Percentiles rank a stretch among this genome's conserved stretches.
Evolutionary conservation across 306 rosid species (phyloP).

Genomic region (Citrullus mucosospermus): DNA sequence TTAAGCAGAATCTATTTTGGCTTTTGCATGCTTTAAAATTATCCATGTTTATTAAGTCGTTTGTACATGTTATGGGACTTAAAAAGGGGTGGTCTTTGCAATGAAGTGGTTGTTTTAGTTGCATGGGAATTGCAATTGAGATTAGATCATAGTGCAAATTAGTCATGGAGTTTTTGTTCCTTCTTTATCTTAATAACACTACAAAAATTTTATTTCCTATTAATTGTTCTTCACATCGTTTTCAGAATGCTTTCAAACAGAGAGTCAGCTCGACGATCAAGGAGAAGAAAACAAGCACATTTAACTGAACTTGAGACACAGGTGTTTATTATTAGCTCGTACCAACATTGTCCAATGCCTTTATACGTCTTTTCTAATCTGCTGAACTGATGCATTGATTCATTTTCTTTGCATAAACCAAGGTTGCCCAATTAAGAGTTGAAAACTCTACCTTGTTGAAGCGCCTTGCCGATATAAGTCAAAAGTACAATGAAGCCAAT

Average conservation of each 20-base stretch:
- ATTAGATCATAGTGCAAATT: not conserved
- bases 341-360: slow-evolving; percentile 1
- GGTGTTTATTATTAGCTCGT: slow-evolving; percentile 19
- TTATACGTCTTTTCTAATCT: not conserved
- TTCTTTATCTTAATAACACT: not conserved
- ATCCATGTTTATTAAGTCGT: not conserved
- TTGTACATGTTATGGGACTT: not conserved
- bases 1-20: not conserved
- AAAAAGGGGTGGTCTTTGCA: not conserved
- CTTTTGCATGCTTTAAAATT: not conserved
- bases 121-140: not conserved
- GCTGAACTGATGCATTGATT: not conserved
- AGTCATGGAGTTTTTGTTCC: not conserved
- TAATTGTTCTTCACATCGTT: not conserved
- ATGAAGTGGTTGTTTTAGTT: not conserved
- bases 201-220: not conserved
- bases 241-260: slow-evolving; percentile 94
- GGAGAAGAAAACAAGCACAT: slow-evolving; percentile 97
- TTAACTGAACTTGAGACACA: slow-evolving; percentile 80
- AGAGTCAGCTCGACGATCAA: slow-evolving; percentile 96
- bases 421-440: slow-evolving; percentile 73
- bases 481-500: slow-evolving; percentile 48
- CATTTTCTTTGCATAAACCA: slow-evolving; percentile 3
- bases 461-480: slow-evolving; percentile 54
- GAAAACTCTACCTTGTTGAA: slow-evolving; percentile 76